Evolutionary conservation across 2,329 filamentous ascomycete species (phyloP), one percentile per base, ranked within the genome.

Genomic region (Cordyceps javanica): DNA sequence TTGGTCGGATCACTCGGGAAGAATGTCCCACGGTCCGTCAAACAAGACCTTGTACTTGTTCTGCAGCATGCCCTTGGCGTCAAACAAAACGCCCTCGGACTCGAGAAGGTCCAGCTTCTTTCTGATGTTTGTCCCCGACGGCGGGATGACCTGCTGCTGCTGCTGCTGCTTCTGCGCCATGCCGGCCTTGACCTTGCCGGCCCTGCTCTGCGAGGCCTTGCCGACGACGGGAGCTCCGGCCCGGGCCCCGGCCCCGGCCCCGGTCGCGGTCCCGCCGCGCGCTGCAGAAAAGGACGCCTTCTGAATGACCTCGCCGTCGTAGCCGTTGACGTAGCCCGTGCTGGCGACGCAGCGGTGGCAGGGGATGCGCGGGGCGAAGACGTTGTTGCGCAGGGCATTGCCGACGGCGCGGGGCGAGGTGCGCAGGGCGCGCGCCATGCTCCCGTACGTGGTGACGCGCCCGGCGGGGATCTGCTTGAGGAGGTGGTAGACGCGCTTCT

Each of bases 401-500:
- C 57, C 57, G 50, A 59, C 57, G 57, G 57, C 57, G 57, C 57
- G 57, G 11, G 57, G 57, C 34, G 57, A 59, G 42, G 51, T 59
- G 51, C 28, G 25, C 30, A 59, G 57, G 7, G 57, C 51, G 25
- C 36, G 30, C 19, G 57, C 57, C 21, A 59, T n/a, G 51, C 42
- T 50, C 36, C 50, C 51, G 51, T 59, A 59, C 3, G 57, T 59
- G 50, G 57, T 59, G 41, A 59, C 57, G 51, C 57, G 57, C 34
- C 57, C 57, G 25, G 50, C 32, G 51, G 57, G 57, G 7, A 59
- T 50, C 36, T 59, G 50, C 26, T 19, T 13, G 19, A 59, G 51
- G 19, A 59, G 57, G 34, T 36, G 32, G 16, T 39, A 59, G 44
- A 59, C 57, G 51, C 57, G 51, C 16, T 25, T 21, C 21, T 59